Evolutionary conservation across 108 stramenopile genomes (phyloP).

Genomic region (Schizochytrium sp.): DNA sequence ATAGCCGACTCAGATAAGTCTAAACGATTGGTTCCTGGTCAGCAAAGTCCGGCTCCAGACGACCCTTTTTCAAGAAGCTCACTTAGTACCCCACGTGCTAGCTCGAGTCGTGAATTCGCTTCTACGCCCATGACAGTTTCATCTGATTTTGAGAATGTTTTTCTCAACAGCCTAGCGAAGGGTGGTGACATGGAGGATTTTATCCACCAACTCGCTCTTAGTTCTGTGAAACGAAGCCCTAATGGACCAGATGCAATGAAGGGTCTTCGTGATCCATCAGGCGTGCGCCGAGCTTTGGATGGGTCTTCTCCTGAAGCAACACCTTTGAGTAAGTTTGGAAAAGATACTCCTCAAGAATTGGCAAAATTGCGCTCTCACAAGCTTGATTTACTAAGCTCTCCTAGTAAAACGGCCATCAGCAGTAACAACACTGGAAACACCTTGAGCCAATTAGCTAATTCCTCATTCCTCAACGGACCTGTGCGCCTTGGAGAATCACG

Average conservation of each 20-base stretch:
- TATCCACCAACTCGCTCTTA: conserved; percentile 3
- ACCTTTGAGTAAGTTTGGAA: no score
- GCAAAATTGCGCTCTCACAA: no score
- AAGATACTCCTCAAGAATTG: no score
- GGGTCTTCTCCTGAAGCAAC: no score
- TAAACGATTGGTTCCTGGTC: neutral
- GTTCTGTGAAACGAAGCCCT: neutral
- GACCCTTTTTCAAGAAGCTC: neutral
- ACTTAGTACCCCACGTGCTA: neutral
- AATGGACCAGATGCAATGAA: neutral
- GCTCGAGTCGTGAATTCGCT: neutral
- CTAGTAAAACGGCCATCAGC: no score
- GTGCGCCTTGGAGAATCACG: no score
- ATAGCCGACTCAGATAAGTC: neutral
- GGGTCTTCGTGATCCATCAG: conserved; percentile 10
- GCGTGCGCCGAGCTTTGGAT: neutral
- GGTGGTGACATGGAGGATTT: neutral
- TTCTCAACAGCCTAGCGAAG: neutral
- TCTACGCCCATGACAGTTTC: conserved; percentile 5
- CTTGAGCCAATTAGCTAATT: no score
- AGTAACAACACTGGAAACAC: no score
- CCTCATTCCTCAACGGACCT: no score
- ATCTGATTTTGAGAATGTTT: neutral
- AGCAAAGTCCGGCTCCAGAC: conserved; percentile 22
- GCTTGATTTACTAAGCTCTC: no score